Conservation (phyloP, 306 rosid genomes). For the Vicia villosa region DNA sequence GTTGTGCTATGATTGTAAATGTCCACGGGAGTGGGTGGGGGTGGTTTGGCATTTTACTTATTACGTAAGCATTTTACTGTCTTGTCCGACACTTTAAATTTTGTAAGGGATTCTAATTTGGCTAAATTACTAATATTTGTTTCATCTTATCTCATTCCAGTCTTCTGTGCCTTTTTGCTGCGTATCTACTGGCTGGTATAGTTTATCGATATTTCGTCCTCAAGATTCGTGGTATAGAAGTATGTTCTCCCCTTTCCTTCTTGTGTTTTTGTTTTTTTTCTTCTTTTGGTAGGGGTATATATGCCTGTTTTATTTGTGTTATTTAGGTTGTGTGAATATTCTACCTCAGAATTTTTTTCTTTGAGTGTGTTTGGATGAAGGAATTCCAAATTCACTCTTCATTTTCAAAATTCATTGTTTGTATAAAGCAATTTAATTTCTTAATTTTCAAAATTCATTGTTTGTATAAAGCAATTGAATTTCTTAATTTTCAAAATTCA, state of each 20-base stretch:
- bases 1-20: slow-evolving; percentile 66
- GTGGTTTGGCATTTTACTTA: slow-evolving; percentile 69
- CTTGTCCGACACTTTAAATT: slow-evolving; percentile 9
- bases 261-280: slow-evolving; percentile 13
- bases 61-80: slow-evolving; percentile 50
- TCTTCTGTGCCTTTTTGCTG: slow-evolving; percentile 73
- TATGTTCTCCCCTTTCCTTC: slow-evolving; percentile 47
- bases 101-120: slow-evolving; percentile 24
- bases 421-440: too few species aligned
- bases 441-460: too few species aligned
- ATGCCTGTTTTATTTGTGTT: slow-evolving; percentile 7
- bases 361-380: too few species aligned
- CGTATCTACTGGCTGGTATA: slow-evolving; percentile 67
- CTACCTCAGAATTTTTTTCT: slow-evolving; percentile 26
- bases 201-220: slow-evolving; percentile 67
- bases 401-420: too few species aligned
- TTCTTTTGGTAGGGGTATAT: slow-evolving; percentile 12
- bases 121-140: slow-evolving; percentile 30
- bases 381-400: too few species aligned
- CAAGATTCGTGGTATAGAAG: slow-evolving; percentile 73
- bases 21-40: slow-evolving; percentile 73
- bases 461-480: too few species aligned
- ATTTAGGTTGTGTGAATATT: slow-evolving; percentile 23
- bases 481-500: too few species aligned
- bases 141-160: slow-evolving; percentile 55